Evolutionary conservation across 2,329 filamentous ascomycete species (phyloP).

Genomic region (Fusarium scirpi): DNA sequence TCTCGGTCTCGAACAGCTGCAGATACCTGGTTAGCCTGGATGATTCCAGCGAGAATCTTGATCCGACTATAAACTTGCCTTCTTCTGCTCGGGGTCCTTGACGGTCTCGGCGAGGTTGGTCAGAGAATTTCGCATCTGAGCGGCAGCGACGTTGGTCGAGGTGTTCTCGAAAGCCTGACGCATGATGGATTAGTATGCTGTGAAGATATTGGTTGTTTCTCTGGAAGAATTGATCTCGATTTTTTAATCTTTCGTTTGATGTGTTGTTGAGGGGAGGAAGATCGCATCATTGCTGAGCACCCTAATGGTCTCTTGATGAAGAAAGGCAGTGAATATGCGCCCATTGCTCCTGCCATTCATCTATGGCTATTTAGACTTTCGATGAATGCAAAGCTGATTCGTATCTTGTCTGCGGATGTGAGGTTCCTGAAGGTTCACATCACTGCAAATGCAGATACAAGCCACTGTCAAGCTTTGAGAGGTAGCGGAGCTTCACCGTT

Average conservation of each 20-base stretch:
- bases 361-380: not conserved
- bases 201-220: not conserved
- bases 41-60: not conserved
- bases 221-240: not conserved
- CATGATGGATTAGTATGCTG: slow-evolving; percentile 44
- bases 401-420: not conserved
- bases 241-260: not conserved
- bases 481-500: slow-evolving; percentile 5
- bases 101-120: slow-evolving; percentile 93
- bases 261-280: not conserved
- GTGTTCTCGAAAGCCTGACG: slow-evolving; percentile 97
- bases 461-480: not conserved
- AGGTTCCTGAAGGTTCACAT: not conserved
- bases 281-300: not conserved
- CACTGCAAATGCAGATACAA: not conserved
- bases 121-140: slow-evolving; percentile 98
- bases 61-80: slow-evolving; percentile 69
- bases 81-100: slow-evolving; percentile 82
- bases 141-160: slow-evolving; percentile 96
- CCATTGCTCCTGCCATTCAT: slow-evolving; percentile 8
- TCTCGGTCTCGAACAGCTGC: slow-evolving; percentile 96
- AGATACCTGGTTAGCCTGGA: slow-evolving; percentile 13
- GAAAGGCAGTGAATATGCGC: slow-evolving; percentile 3
- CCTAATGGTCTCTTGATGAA: not conserved
- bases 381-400: not conserved